Evolutionary conservation across 2,329 filamentous ascomycete genomes (phyloP).

Genomic region (Cladosporium sp.): DNA sequence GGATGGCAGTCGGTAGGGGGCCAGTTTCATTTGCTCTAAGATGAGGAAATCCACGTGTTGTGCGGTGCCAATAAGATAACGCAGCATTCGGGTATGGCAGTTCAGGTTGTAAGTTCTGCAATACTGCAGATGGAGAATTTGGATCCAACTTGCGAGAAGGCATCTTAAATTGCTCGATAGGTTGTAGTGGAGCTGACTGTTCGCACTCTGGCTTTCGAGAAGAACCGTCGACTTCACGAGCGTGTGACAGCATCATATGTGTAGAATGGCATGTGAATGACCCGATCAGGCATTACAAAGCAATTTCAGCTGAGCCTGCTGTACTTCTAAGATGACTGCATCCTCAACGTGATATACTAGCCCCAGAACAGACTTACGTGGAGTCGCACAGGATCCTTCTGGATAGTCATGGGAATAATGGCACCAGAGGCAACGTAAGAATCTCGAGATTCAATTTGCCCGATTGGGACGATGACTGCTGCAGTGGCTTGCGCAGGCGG

Average conservation of each 20-base stretch:
- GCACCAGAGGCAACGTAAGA: background rate
- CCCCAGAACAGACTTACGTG: background rate
- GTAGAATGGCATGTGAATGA: background rate
- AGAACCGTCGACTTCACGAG: background rate
- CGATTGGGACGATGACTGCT: background rate
- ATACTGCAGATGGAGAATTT: background rate
- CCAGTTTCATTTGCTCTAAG: conserved; percentile 40
- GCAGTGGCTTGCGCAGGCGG: background rate
- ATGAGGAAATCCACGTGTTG: conserved; percentile 45
- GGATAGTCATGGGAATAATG: background rate
- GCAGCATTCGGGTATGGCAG: conserved; percentile 30
- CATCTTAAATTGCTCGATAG: background rate
- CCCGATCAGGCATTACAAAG: background rate
- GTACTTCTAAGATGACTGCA: background rate
- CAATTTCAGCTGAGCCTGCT: background rate
- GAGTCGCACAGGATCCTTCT: background rate
- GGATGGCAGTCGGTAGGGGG: conserved; percentile 32
- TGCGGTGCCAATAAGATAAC: conserved; percentile 48
- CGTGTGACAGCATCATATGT: background rate
- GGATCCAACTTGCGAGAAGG: background rate
- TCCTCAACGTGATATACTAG: background rate
- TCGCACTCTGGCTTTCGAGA: background rate
- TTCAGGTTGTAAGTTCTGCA: background rate
- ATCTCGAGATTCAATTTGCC: background rate
- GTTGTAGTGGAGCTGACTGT: background rate